Percentiles rank a stretch among this genome's conserved stretches.
Evolutionary conservation across 169 alveolate species (phyloP).

Genomic region (Cryptosporidium sp.): DNA sequence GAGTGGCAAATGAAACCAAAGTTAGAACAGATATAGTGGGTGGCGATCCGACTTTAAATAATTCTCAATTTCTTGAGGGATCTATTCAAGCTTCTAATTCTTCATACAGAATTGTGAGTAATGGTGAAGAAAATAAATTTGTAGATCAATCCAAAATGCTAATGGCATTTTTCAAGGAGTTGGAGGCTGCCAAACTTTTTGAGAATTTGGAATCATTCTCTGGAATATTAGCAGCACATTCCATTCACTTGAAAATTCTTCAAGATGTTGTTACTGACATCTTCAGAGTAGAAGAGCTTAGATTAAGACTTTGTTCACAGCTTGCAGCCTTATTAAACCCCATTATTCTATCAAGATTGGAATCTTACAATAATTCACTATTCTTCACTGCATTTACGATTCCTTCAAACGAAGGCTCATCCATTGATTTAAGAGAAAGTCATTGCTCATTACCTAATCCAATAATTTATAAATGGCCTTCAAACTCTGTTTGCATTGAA

Average conservation of each 20-base stretch:
- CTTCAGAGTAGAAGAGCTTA: constrained; percentile 49
- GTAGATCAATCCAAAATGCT: constrained; percentile 15
- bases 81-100: neutral
- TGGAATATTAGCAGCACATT: constrained; percentile 64
- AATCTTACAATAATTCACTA: constrained; percentile 43
- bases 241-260: constrained; percentile 42
- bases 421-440: neutral
- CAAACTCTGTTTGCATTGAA: constrained; percentile 39
- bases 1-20: neutral
- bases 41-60: neutral
- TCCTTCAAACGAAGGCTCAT: neutral
- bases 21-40: constrained; percentile 2
- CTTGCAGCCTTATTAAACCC: constrained; percentile 66
- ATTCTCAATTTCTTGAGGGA: neutral
- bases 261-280: constrained; percentile 63
- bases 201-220: constrained; percentile 58
- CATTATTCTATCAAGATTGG: constrained; percentile 49
- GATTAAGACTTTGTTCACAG: constrained; percentile 70
- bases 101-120: neutral
- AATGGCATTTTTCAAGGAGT: constrained; percentile 63
- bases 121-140: neutral
- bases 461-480: constrained; percentile 57
- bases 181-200: constrained; percentile 70
- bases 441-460: constrained; percentile 49
- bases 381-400: constrained; percentile 64